Percentiles rank a stretch among this genome's conserved stretches.
Conservation (phyloP, 2,329 filamentous ascomycete genomes). For the Cladosporium austrohemisphaericum region DNA sequence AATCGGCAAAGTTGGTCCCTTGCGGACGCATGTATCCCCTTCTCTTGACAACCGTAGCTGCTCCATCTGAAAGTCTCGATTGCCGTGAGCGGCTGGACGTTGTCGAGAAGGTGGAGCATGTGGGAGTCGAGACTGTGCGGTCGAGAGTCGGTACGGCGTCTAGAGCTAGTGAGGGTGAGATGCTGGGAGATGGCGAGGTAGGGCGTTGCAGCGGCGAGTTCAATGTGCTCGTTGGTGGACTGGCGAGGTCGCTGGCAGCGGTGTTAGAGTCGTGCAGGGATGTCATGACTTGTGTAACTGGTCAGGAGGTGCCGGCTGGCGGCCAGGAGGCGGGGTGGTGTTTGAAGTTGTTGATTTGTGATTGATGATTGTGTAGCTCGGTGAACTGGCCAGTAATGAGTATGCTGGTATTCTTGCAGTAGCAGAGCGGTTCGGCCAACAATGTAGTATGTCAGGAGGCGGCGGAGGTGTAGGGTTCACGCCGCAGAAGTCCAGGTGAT, state of each 20-base stretch:
- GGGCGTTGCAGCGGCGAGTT: conserved; percentile 38
- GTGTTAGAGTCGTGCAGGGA: conserved; percentile 2
- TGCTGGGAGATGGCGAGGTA: conserved; percentile 63
- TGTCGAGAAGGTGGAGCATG: conserved; percentile 53
- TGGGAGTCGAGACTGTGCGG: conserved; percentile 62
- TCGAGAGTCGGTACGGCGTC: conserved; percentile 57
- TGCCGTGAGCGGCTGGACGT: conserved; percentile 35
- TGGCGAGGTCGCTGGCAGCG: conserved; percentile 22
- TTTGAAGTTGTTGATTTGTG: neutral
- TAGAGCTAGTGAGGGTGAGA: conserved; percentile 60
- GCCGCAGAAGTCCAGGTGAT: too few relatives aligned
- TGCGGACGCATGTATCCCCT: conserved; percentile 85
- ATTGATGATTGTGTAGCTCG: neutral
- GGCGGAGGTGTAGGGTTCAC: too few relatives aligned
- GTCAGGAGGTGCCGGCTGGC: neutral
- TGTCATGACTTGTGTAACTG: conserved; percentile 3
- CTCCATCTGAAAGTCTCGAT: conserved; percentile 53
- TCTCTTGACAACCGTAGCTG: conserved; percentile 47
- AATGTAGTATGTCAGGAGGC: too few relatives aligned
- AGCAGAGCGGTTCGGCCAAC: neutral
- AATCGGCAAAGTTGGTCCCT: conserved; percentile 84
- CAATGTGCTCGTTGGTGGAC: conserved; percentile 26
- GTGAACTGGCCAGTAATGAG: neutral
- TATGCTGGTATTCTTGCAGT: too few relatives aligned
- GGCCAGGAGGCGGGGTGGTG: conserved; percentile 1